phyloP scores from a whole-genome alignment of 306 rosid genomes.

The Senna tora region DNA sequence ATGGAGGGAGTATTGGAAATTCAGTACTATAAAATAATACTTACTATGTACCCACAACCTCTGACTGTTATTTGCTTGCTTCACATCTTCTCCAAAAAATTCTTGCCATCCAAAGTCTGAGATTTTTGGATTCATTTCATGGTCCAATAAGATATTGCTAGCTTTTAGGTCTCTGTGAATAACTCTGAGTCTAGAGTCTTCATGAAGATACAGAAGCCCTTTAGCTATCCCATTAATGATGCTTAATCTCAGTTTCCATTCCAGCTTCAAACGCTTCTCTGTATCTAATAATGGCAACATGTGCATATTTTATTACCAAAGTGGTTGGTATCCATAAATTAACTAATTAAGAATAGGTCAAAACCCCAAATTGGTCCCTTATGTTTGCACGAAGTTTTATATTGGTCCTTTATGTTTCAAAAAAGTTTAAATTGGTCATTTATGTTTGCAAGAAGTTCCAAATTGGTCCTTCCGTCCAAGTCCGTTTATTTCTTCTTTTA shows the following conservation, averaged over 20 bases:
- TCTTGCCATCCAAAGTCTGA: slow-evolving; percentile 67
- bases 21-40: slow-evolving; percentile 33
- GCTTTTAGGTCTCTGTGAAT: slow-evolving; percentile 72
- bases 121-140: slow-evolving; percentile 56
- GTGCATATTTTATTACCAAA: background rate
- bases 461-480: no score
- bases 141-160: slow-evolving; percentile 53
- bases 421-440: no score
- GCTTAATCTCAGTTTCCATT: slow-evolving; percentile 44
- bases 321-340: slow-evolving; percentile 1
- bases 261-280: slow-evolving; percentile 38
- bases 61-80: slow-evolving; percentile 51
- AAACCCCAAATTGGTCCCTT: no score
- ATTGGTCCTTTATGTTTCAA: no score
- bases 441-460: no score
- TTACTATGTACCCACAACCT: slow-evolving; percentile 67
- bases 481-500: no score
- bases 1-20: no score
- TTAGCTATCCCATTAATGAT: slow-evolving; percentile 59
- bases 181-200: slow-evolving; percentile 53
- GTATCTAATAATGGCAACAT: slow-evolving; percentile 39
- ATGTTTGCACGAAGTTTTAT: no score
- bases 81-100: slow-evolving; percentile 50
- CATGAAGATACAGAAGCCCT: slow-evolving; percentile 65
- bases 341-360: no score